Evolutionary conservation across 805 yeast genomes (phyloP).

Genomic region (Deakozyma indianensis): DNA sequence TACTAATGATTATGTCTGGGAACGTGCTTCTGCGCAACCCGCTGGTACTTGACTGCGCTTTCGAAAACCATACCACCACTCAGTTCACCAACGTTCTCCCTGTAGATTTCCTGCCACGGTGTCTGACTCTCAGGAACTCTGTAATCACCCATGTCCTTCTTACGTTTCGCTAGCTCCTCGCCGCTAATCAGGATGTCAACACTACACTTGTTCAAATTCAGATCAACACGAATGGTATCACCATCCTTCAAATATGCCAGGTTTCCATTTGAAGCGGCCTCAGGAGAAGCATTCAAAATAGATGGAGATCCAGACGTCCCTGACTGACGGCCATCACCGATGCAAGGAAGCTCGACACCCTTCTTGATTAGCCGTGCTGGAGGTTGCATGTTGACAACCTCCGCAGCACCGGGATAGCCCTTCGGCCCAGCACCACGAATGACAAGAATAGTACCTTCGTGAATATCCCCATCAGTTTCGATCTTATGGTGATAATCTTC

Average conservation of each 20-base stretch:
- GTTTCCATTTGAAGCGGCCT: conserved; percentile 14
- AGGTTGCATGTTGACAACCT: conserved; percentile 17
- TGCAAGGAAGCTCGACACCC: conserved; percentile 14
- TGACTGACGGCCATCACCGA: conserved; percentile 18
- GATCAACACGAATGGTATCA: conserved; percentile 13
- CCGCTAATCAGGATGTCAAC: conserved; percentile 12
- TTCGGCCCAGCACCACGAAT: conserved; percentile 17
- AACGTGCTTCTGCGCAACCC: conserved; percentile 8
- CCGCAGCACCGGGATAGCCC: conserved; percentile 19
- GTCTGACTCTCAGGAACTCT: conserved; percentile 13
- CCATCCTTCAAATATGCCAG: conserved; percentile 14
- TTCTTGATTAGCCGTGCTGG: conserved; percentile 11
- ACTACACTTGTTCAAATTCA: conserved; percentile 8
- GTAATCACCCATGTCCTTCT: conserved; percentile 1
- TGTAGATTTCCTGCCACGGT: conserved; percentile 19
- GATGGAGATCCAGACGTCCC: conserved; percentile 18
- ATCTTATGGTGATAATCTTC: conserved; percentile 15
- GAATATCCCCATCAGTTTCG: conserved; percentile 7
- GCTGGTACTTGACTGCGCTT: conserved; percentile 15
- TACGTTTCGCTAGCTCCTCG: conserved; percentile 11
- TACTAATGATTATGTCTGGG: conserved; percentile 14
- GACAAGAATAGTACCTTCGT: conserved; percentile 12
- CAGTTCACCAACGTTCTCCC: conserved; percentile 15
- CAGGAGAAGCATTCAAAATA: conserved; percentile 15
- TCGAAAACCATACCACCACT: conserved; percentile 17